These are phyloP conservation scores for Solanum sejunctum DNA, from an alignment of 257 asterid species.

Conservation along the genomic window DNA sequence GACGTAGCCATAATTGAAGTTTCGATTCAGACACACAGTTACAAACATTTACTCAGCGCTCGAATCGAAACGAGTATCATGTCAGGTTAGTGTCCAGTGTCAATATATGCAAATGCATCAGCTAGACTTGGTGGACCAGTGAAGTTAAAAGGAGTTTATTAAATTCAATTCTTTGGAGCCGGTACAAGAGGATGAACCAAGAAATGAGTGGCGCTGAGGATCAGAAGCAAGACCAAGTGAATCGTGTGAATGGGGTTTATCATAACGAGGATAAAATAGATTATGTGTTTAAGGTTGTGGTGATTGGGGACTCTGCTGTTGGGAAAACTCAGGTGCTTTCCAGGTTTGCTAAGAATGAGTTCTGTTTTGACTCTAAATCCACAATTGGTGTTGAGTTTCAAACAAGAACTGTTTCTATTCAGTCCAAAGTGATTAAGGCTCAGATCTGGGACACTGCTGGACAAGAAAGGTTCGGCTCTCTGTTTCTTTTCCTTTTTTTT, in stretches of 20 bases:
- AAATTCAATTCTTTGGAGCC: too few species aligned
- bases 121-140: neutral
- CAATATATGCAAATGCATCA: neutral
- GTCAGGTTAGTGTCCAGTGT: neutral
- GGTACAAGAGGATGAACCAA: slow-evolving; percentile 19
- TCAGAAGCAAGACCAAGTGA: neutral
- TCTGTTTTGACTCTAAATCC: slow-evolving; percentile 62
- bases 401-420: slow-evolving; percentile 45
- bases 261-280: slow-evolving; percentile 28
- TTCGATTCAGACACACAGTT: neutral
- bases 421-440: slow-evolving; percentile 63
- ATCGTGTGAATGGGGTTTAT: neutral
- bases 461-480: slow-evolving; percentile 46
- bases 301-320: slow-evolving; percentile 76
- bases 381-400: slow-evolving; percentile 79
- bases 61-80: slow-evolving; percentile 2
- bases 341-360: slow-evolving; percentile 65
- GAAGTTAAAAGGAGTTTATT: neutral
- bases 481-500: neutral
- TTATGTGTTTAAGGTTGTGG: slow-evolving; percentile 71
- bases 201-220: slow-evolving; percentile 26
- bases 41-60: slow-evolving; percentile 1
- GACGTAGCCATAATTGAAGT: neutral
- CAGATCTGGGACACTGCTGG: slow-evolving; percentile 97
- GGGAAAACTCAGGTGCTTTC: slow-evolving; percentile 71